Percentiles rank a stretch among this genome's conserved stretches.
Conservation (phyloP, 1,284 basidiomycete species). For the Marasmius fiardii region DNA sequence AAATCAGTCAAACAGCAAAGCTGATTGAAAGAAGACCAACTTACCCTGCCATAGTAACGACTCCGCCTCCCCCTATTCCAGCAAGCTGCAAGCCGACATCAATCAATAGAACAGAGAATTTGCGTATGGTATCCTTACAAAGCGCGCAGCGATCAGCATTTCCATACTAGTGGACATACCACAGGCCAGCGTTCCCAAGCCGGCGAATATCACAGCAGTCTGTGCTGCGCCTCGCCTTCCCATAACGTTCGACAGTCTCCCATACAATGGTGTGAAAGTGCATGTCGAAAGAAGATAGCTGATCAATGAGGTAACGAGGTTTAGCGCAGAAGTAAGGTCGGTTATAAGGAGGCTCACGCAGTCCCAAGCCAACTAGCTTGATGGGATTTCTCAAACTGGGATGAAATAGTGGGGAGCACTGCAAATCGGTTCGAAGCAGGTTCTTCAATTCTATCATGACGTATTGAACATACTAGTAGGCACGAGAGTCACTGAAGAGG, state of each 20-base stretch:
- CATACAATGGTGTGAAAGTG: constrained; percentile 81
- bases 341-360: constrained; percentile 40
- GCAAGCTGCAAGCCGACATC: constrained; percentile 42
- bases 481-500: no score
- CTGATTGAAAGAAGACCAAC: no score
- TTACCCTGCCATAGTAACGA: constrained; percentile 66
- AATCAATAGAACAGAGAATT: constrained; percentile 7
- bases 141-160: constrained; percentile 71
- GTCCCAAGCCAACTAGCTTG: constrained; percentile 82
- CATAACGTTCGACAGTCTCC: constrained; percentile 74
- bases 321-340: background rate
- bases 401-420: constrained; percentile 79
- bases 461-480: no score
- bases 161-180: constrained; percentile 75
- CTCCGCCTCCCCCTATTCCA: constrained; percentile 79
- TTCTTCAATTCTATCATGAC: no score
- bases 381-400: constrained; percentile 73
- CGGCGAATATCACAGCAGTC: constrained; percentile 64
- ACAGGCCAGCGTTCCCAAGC: constrained; percentile 72
- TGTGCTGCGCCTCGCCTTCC: constrained; percentile 74
- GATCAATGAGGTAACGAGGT: background rate
- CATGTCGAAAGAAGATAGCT: constrained; percentile 77
- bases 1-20: constrained; percentile 1
- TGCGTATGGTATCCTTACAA: constrained; percentile 41
- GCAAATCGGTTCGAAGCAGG: background rate